Evolutionary conservation across 1,284 basidiomycete genomes (phyloP).

Genomic region (Moesziomyces sp.): DNA sequence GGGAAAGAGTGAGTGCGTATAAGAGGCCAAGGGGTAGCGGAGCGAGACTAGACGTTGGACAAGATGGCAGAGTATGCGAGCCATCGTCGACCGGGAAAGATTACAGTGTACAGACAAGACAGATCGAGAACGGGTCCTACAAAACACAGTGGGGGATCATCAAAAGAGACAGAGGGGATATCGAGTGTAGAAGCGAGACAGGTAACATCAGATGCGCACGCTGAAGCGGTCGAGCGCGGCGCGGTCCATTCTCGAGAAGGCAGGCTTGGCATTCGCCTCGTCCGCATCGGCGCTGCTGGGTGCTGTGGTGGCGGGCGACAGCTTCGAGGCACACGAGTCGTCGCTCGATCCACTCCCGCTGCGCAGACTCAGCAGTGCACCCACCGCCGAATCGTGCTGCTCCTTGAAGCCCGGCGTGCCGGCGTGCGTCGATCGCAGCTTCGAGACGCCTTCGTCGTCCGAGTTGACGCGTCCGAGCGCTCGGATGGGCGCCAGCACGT

Average conservation of each 20-base stretch:
- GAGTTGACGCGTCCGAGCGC: slow-evolving; percentile 26
- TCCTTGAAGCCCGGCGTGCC: slow-evolving; percentile 16
- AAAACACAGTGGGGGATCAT: not conserved
- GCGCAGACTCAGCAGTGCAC: slow-evolving; percentile 45
- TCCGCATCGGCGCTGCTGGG: slow-evolving; percentile 21
- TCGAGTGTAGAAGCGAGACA: not conserved
- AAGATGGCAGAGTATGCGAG: not conserved
- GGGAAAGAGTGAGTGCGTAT: not conserved
- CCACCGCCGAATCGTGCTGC: slow-evolving; percentile 45
- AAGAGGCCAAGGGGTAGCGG: not conserved
- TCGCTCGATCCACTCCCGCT: slow-evolving; percentile 39
- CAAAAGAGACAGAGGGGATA: not conserved
- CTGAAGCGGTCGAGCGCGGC: slow-evolving; percentile 46
- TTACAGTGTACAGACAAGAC: not conserved
- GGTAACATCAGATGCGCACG: slow-evolving; percentile 25
- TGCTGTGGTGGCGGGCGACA: slow-evolving; percentile 19
- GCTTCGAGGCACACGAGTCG: slow-evolving; percentile 6
- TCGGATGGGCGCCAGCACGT: slow-evolving; percentile 29
- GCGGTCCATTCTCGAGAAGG: slow-evolving; percentile 32
- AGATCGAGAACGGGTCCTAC: not conserved
- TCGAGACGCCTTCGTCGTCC: slow-evolving; percentile 39
- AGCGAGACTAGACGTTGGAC: not conserved
- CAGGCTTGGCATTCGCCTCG: slow-evolving; percentile 13
- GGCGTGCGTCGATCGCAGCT: slow-evolving; percentile 37
- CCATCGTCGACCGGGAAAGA: not conserved